Base-by-base conservation (phyloP, 768 basidiomycete genomes). In the Boletus pseudopeckii region DNA sequence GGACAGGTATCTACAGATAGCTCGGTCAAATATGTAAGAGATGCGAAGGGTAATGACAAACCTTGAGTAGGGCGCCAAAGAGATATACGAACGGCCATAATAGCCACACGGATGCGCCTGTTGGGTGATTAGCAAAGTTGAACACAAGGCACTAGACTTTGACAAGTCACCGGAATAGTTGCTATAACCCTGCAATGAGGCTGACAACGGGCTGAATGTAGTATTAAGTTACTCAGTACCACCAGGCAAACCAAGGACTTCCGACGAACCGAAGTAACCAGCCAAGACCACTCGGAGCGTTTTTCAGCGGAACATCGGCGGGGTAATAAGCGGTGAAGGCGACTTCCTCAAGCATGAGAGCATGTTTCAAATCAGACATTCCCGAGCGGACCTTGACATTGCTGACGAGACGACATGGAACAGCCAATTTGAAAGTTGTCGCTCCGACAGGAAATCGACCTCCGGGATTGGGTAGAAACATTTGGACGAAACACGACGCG, bases 321-420 rank as follows among this genome's bases (percentile, higher is more conserved):
- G 87, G 86, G 63, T 88, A 88, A 64, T 79, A 88, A 1, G 75
- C 78, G 28, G 80, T 85, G 60, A 85, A 88, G 0, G 78, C 77
- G 30, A 86, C 76, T 65, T 88, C 83, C 37, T 84, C 78, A 7
- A 88, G 72, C 32, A 71, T 60, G 30, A 89, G 68, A 0, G 81
- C 83, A 20, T 75, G 72, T 18, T 71, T 67, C 56, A 47, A 50
- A 24, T 50, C 66, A 46, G 56, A 67, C 34, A 57, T 47, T 36
- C 51, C 63, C 7, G 36, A 50, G 44, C 62, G 71, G 43, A 77
- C 68, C 60, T 72, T 80, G 30, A 72, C 69, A 50, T 62, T 64
- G 32, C 84, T 78, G 45, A 83, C 63, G 8, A 67, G 41, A 38
- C 66, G 68, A 17, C 72, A 71, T 32, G 67, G 67, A 32, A 80